Percentiles rank a stretch among this genome's conserved stretches.
Evolutionary conservation across 192 early-diverging fungal species (phyloP).

Genomic region (Coemansia sp.): DNA sequence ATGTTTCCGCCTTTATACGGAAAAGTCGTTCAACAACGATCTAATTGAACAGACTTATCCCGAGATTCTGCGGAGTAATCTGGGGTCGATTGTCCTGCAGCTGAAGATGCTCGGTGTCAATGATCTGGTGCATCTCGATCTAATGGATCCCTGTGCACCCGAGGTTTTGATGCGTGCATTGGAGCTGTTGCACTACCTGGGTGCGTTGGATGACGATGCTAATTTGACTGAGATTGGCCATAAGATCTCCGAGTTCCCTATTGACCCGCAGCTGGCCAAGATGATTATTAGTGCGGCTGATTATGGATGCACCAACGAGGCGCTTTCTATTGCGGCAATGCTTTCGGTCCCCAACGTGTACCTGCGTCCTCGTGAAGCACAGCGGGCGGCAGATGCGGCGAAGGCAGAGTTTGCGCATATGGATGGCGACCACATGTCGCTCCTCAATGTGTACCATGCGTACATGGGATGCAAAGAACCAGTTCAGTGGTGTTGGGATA

Average conservation of each 20-base stretch:
- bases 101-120: constrained; percentile 96
- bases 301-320: constrained; percentile 90
- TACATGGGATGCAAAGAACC: constrained; percentile 66
- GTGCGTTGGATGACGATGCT: constrained; percentile 92
- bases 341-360: constrained; percentile 88
- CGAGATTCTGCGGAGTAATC: constrained; percentile 95
- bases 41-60: constrained; percentile 97
- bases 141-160: constrained; percentile 99
- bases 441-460: constrained; percentile 96
- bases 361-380: constrained; percentile 85
- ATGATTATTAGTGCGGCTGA: constrained; percentile 84
- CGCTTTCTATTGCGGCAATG: constrained; percentile 92
- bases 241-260: constrained; percentile 92
- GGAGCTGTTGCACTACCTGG: constrained; percentile 93
- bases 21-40: constrained; percentile 90
- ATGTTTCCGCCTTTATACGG: constrained; percentile 96
- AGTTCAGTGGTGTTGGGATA: constrained; percentile 88
- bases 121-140: constrained; percentile 98
- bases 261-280: constrained; percentile 95
- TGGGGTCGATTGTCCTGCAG: constrained; percentile 95
- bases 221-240: constrained; percentile 81
- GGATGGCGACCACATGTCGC: constrained; percentile 94
- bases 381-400: constrained; percentile 84
- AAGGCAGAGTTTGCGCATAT: constrained; percentile 90
- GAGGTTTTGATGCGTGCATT: constrained; percentile 98